Evolutionary conservation across 148 eudicot species (phyloP).

Genomic region (Fagopyrum homotropicum): DNA sequence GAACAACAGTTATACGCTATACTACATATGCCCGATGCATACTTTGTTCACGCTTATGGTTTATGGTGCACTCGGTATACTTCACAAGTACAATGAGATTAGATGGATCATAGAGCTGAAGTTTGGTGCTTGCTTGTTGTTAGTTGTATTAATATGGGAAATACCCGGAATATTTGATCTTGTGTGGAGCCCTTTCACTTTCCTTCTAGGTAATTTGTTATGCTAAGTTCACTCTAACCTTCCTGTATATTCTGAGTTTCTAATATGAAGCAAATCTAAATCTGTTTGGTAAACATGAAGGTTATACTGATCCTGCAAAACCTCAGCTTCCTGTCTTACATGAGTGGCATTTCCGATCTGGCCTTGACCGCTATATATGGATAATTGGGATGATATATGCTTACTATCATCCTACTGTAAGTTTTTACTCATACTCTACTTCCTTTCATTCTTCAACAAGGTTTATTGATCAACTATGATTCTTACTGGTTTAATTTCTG

Average conservation of each 20-base stretch:
- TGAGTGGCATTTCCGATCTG: slow-evolving; percentile 96
- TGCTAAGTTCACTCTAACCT: slow-evolving; percentile 8
- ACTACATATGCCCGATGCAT: slow-evolving; percentile 99
- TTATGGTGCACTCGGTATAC: slow-evolving; percentile 85
- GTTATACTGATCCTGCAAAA: slow-evolving; percentile 76
- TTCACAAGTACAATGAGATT: slow-evolving; percentile 70
- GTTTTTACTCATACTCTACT: slow-evolving; percentile 12
- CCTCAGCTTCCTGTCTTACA: slow-evolving; percentile 50
- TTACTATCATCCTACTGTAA: slow-evolving; percentile 87
- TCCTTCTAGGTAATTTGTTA: slow-evolving; percentile 55
- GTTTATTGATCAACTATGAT: neutral
- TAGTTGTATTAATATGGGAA: slow-evolving; percentile 87
- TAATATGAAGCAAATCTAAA: neutral
- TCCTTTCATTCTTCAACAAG: neutral
- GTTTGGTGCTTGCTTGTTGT: slow-evolving; percentile 63
- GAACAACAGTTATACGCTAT: slow-evolving; percentile 71
- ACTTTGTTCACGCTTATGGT: slow-evolving; percentile 99
- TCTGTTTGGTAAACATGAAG: slow-evolving; percentile 24
- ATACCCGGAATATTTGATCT: slow-evolving; percentile 83
- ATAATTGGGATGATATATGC: slow-evolving; percentile 97
- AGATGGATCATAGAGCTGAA: slow-evolving; percentile 70
- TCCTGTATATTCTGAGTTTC: slow-evolving; percentile 8
- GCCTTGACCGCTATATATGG: slow-evolving; percentile 99
- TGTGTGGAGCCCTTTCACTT: slow-evolving; percentile 78
- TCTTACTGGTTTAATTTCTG: neutral